These are phyloP conservation scores for Scenedesmus sp. DNA, from an alignment of 163 green algal genomes.

Conservation along the genomic window DNA sequence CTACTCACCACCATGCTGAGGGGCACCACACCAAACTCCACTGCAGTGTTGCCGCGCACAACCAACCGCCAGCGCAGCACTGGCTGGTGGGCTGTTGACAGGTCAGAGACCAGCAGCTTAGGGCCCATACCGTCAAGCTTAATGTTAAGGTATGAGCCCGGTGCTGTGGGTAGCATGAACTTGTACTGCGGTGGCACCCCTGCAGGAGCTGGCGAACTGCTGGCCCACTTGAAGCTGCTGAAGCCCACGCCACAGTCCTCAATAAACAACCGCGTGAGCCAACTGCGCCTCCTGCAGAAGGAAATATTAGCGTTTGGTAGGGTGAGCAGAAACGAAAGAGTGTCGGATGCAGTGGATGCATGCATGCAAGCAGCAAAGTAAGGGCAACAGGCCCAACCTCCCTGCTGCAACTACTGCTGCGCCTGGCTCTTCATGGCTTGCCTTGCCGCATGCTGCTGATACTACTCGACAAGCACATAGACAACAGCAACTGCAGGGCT, in stretches of 20 bases:
- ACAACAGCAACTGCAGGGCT: not conserved
- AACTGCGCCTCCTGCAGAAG: constrained; percentile 68
- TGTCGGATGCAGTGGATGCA: not conserved
- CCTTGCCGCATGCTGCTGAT: not conserved
- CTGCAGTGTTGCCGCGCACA: constrained; percentile 86
- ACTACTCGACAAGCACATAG: too few relatives aligned
- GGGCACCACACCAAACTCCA: constrained; percentile 86
- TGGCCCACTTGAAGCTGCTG: constrained; percentile 52
- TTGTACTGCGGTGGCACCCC: not conserved
- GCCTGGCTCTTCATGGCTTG: too few relatives aligned
- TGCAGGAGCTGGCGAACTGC: not conserved
- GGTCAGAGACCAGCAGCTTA: constrained; percentile 81
- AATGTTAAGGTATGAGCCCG: constrained; percentile 37
- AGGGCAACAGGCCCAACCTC: constrained; percentile 7
- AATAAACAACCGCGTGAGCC: constrained; percentile 76
- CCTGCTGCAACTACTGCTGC: not conserved
- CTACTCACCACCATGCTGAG: constrained; percentile 65
- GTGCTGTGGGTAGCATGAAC: not conserved
- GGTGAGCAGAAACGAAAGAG: not conserved
- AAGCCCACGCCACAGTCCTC: constrained; percentile 72
- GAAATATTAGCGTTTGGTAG: not conserved
- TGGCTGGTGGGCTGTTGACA: constrained; percentile 68
- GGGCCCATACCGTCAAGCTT: constrained; percentile 79
- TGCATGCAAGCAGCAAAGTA: not conserved
- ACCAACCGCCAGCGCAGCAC: constrained; percentile 79